Percentiles rank a stretch among this genome's conserved stretches.
Conservation (phyloP, 495 filamentous ascomycete genomes). For the Ramalina peruviana region DNA sequence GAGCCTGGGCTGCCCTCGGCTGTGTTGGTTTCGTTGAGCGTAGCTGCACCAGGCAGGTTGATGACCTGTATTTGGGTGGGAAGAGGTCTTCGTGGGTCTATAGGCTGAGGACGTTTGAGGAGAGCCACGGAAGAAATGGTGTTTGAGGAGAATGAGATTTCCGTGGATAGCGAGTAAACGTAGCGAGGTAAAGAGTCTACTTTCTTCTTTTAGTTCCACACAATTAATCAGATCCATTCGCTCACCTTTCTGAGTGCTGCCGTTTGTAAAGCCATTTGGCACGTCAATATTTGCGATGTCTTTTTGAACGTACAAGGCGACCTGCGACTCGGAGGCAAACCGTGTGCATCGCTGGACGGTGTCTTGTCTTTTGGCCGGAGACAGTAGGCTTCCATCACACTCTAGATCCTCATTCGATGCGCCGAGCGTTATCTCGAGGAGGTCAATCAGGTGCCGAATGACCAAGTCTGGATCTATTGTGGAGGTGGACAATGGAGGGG, state of each 20-base stretch:
- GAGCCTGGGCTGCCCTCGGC: slow-evolving; percentile 58
- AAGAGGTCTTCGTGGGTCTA: slow-evolving; percentile 67
- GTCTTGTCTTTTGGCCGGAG: slow-evolving; percentile 50
- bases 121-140: slow-evolving; percentile 77
- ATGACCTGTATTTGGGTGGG: slow-evolving; percentile 78
- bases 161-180: slow-evolving; percentile 64
- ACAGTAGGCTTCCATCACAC: slow-evolving; percentile 66
- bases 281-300: slow-evolving; percentile 48
- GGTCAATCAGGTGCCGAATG: slow-evolving; percentile 63
- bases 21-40: slow-evolving; percentile 44
- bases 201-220: background rate
- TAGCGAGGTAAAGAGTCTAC: slow-evolving; percentile 29
- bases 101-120: slow-evolving; percentile 74
- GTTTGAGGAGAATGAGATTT: slow-evolving; percentile 62
- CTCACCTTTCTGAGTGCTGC: slow-evolving; percentile 22
- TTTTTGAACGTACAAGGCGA: slow-evolving; percentile 81
- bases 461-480: slow-evolving; percentile 45
- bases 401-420: slow-evolving; percentile 71
- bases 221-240: background rate
- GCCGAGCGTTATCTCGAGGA: slow-evolving; percentile 75
- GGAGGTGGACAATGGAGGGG: slow-evolving; percentile 26
- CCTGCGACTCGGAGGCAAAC: slow-evolving; percentile 77
- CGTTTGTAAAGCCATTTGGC: slow-evolving; percentile 34
- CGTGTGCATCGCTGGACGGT: slow-evolving; percentile 77
- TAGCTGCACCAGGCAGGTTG: slow-evolving; percentile 69